Evolutionary conservation across 2,329 filamentous ascomycete species (phyloP).

Genomic region (Pyrenochaeta sp.): DNA sequence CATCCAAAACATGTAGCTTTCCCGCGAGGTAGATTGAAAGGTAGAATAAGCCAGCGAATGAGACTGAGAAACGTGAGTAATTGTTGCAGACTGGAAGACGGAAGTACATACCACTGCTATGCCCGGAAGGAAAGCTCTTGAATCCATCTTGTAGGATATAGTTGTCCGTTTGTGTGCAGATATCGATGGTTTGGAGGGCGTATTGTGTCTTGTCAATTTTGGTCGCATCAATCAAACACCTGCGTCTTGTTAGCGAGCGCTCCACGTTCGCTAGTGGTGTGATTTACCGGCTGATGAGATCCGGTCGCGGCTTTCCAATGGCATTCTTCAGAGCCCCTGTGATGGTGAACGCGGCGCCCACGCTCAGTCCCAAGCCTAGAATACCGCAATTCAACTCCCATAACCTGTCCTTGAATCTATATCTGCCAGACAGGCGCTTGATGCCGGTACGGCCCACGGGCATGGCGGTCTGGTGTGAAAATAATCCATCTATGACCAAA

Average conservation of each 20-base stretch:
- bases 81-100: background rate
- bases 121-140: conserved; percentile 66
- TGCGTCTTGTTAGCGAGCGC: conserved; percentile 17
- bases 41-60: conserved; percentile 67
- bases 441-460: conserved; percentile 33
- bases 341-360: conserved; percentile 65
- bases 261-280: background rate
- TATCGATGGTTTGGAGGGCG: conserved; percentile 41
- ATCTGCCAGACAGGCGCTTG: conserved; percentile 54
- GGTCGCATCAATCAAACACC: conserved; percentile 27
- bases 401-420: conserved; percentile 64
- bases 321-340: conserved; percentile 66
- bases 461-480: conserved; percentile 58
- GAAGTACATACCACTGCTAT: conserved; percentile 59
- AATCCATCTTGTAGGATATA: conserved; percentile 66
- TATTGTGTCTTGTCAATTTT: conserved; percentile 12
- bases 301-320: conserved; percentile 66
- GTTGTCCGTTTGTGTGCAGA: conserved; percentile 62
- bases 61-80: conserved; percentile 51
- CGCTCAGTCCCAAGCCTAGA: conserved; percentile 63
- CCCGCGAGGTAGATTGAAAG: conserved; percentile 67
- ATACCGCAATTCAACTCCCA: conserved; percentile 70
- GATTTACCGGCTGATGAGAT: conserved; percentile 64
- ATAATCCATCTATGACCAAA: conserved; percentile 65
- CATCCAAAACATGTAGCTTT: conserved; percentile 67